Conservation (phyloP, 176 grass and related monocot genomes). For the Miscanthus lutarioriparius region DNA sequence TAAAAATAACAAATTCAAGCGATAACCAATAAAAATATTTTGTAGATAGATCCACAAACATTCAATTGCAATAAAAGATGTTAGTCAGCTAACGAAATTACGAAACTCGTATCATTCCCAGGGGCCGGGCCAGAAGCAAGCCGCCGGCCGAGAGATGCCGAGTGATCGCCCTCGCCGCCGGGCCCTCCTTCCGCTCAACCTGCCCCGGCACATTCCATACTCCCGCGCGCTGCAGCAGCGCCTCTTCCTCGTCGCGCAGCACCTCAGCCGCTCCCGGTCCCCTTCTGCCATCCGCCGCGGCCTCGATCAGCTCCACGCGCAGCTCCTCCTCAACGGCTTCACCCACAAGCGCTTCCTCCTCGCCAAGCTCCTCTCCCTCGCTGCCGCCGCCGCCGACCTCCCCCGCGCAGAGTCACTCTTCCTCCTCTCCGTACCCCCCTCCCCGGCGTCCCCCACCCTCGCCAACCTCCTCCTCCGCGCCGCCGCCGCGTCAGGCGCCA, state of each 20-base stretch:
- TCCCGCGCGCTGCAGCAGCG: conserved; percentile 69
- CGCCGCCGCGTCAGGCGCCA: conserved; percentile 9
- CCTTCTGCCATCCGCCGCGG: conserved; percentile 22
- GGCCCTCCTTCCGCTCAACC: not conserved
- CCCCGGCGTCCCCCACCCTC: conserved; percentile 37
- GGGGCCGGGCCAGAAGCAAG: not conserved
- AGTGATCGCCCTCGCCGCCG: not conserved
- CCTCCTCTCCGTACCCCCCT: conserved; percentile 9
- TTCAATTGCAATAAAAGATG: not conserved
- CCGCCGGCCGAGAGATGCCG: conserved; percentile 17
- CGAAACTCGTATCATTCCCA: not conserved
- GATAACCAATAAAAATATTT: no score
- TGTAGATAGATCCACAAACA: no score
- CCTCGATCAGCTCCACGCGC: conserved; percentile 62
- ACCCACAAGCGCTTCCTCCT: conserved; percentile 64
- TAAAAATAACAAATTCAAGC: no score
- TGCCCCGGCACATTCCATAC: conserved; percentile 41
- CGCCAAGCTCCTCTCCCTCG: conserved; percentile 64
- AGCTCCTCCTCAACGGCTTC: conserved; percentile 69
- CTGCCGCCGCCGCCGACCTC: conserved; percentile 40
- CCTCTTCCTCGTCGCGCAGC: conserved; percentile 63
- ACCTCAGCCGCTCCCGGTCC: conserved; percentile 21
- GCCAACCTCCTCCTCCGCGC: conserved; percentile 70
- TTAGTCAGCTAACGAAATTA: not conserved
- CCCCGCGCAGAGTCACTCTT: conserved; percentile 55